These are phyloP conservation scores for Globisporangium emineosum DNA, from an alignment of 352 stramenopile species.

Conservation along the genomic window DNA sequence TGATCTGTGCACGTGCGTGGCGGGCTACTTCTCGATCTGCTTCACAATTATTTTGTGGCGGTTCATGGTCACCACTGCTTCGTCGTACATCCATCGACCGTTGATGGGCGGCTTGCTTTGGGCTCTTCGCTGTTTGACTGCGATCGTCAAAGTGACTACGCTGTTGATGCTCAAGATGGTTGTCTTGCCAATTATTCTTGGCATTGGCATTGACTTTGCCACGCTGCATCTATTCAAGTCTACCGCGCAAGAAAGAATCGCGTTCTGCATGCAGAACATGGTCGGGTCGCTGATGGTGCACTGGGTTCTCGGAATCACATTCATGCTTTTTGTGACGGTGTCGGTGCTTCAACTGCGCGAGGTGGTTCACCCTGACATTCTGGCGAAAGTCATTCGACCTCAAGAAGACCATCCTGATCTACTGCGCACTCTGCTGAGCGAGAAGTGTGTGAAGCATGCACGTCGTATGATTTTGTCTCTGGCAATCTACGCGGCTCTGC, in stretches of 20 bases:
- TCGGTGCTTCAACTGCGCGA: conserved; percentile 94
- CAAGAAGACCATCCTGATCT: conserved; percentile 97
- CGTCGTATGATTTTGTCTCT: conserved; percentile 93
- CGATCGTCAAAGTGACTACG: conserved; percentile 93
- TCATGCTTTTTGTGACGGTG: conserved; percentile 98
- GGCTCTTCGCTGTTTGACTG: conserved; percentile 75
- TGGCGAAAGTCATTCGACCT: conserved; percentile 84
- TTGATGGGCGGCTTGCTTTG: conserved; percentile 79
- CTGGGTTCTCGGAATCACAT: conserved; percentile 97
- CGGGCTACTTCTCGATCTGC: conserved; percentile 83
- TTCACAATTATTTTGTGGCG: conserved; percentile 83
- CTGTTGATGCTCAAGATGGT: conserved; percentile 98
- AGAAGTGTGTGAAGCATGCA: conserved; percentile 91
- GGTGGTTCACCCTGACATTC: conserved; percentile 92
- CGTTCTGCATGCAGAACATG: conserved; percentile 84
- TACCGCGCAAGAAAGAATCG: conserved; percentile 67
- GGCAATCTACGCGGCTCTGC: conserved; percentile 88
- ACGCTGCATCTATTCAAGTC: conserved; percentile 90
- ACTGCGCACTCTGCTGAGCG: conserved; percentile 93
- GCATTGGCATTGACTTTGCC: conserved; percentile 91
- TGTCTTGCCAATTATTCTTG: conserved; percentile 92
- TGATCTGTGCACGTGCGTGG: conserved; percentile 73
- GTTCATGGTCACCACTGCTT: conserved; percentile 81
- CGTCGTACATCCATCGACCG: conserved; percentile 79
- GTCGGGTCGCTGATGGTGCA: conserved; percentile 93